These are phyloP conservation scores for Plasmodium inui DNA, from an alignment of 169 alveolate genomes.

Conservation along the genomic window DNA sequence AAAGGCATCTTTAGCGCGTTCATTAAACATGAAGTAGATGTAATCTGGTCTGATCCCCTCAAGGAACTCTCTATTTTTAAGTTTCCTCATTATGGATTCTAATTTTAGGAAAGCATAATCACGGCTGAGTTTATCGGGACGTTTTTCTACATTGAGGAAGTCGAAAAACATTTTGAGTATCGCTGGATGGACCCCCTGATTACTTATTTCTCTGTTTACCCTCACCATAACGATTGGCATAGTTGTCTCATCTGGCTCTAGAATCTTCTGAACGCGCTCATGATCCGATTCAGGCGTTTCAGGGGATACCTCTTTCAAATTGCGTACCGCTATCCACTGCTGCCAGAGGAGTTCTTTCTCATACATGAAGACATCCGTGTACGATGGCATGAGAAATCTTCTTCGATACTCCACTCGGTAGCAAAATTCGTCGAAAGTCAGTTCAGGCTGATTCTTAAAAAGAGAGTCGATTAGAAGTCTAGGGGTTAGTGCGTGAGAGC, in stretches of 20 bases:
- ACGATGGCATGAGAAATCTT: conserved; percentile 82
- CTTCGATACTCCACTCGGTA: conserved; percentile 81
- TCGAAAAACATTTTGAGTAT: conserved; percentile 86
- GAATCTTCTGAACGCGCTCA: conserved; percentile 31
- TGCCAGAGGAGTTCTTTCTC: conserved; percentile 77
- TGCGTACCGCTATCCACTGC: conserved; percentile 17
- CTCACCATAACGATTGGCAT: conserved; percentile 76
- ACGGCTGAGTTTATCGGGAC: conserved; percentile 23
- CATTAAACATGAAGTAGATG: conserved; percentile 80
- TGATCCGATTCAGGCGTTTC: conserved; percentile 12
- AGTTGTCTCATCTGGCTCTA: conserved; percentile 79
- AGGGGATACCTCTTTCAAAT: conserved; percentile 60
- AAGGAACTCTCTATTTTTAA: conserved; percentile 76
- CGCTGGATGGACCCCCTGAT: conserved; percentile 88
- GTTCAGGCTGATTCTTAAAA: conserved; percentile 68
- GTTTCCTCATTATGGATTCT: conserved; percentile 79
- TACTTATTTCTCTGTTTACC: conserved; percentile 81
- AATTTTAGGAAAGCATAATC: conserved; percentile 80
- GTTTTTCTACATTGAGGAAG: conserved; percentile 72
- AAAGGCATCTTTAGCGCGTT: conserved; percentile 64
- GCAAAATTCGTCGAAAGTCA: conserved; percentile 81
- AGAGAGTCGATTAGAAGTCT: conserved; percentile 76
- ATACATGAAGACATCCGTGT: conserved; percentile 81
- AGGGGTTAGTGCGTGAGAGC: conserved; percentile 83
- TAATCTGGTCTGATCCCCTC: conserved; percentile 88